Conservation (phyloP, 1,284 basidiomycete species). For the Tylopilus orsonianus region DNA sequence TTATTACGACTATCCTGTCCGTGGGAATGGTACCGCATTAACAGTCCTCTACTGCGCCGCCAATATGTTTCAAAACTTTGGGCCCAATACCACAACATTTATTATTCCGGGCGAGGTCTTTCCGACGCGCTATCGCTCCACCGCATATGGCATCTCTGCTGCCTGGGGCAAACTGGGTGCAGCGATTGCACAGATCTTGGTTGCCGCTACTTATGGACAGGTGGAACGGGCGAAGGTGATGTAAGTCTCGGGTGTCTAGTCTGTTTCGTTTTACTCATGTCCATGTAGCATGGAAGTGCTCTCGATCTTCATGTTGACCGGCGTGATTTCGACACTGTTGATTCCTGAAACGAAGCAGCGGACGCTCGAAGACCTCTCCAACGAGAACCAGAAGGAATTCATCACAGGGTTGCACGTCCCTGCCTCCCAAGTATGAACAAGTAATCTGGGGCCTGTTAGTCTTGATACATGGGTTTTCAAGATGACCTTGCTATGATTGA, state of each 20-base stretch:
- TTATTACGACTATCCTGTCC: conserved; percentile 48
- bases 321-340: neutral
- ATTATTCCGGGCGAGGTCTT: neutral
- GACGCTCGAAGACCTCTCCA: neutral
- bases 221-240: too few relatives aligned
- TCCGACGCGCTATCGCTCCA: neutral
- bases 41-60: conserved; percentile 52
- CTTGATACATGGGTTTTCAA: too few relatives aligned
- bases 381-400: neutral
- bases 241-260: too few relatives aligned
- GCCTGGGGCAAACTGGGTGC: neutral
- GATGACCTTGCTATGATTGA: too few relatives aligned
- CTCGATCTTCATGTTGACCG: neutral
- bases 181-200: neutral
- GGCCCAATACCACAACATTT: neutral
- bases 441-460: too few relatives aligned
- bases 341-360: neutral
- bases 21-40: conserved; percentile 44
- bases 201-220: neutral
- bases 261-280: neutral
- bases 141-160: neutral
- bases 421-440: neutral
- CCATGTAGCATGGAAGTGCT: neutral
- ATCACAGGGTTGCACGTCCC: neutral
- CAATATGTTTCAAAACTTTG: neutral